phyloP scores from a whole-genome alignment of 768 basidiomycete genomes.

The Amylocystis lapponica region DNA sequence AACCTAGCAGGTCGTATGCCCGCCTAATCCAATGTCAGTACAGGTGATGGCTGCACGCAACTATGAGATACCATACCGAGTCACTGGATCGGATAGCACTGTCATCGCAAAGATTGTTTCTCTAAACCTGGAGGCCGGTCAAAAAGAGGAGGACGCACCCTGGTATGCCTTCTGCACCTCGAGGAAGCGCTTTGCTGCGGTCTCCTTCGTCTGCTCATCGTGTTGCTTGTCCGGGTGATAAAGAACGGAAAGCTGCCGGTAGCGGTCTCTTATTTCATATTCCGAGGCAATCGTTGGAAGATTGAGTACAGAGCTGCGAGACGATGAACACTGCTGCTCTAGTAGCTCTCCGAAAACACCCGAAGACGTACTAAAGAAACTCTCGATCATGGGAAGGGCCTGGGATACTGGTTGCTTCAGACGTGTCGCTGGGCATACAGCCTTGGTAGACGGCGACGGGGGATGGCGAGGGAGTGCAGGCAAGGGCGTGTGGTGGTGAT shows the following conservation, averaged over 20 bases:
- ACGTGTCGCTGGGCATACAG: slow-evolving; percentile 2
- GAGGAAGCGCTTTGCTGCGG: slow-evolving; percentile 63
- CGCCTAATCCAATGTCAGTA: slow-evolving; percentile 36
- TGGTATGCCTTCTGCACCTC: slow-evolving; percentile 83
- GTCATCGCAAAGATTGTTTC: no score
- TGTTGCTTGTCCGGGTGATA: slow-evolving; percentile 86
- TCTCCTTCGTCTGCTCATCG: slow-evolving; percentile 45
- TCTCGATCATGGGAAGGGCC: slow-evolving; percentile 4
- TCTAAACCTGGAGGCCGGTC: no score
- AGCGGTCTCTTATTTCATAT: slow-evolving; percentile 69
- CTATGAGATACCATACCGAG: slow-evolving; percentile 40
- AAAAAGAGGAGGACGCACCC: no score
- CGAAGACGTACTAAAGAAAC: slow-evolving; percentile 8
- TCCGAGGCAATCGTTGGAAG: slow-evolving; percentile 57
- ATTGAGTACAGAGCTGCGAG: slow-evolving; percentile 60
- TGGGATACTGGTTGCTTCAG: not conserved
- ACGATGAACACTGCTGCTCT: no score
- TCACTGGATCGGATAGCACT: slow-evolving; percentile 68
- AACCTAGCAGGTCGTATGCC: slow-evolving; percentile 73
- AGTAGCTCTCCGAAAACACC: no score
- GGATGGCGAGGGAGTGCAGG: not conserved
- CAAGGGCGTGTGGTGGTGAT: no score
- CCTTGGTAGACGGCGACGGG: not conserved
- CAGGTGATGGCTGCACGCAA: slow-evolving; percentile 3
- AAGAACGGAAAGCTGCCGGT: slow-evolving; percentile 63